Percentiles rank a stretch among this genome's conserved stretches.
Evolutionary conservation across 345 rosid species (phyloP).

Genomic region (Leavenworthia alabamica): DNA sequence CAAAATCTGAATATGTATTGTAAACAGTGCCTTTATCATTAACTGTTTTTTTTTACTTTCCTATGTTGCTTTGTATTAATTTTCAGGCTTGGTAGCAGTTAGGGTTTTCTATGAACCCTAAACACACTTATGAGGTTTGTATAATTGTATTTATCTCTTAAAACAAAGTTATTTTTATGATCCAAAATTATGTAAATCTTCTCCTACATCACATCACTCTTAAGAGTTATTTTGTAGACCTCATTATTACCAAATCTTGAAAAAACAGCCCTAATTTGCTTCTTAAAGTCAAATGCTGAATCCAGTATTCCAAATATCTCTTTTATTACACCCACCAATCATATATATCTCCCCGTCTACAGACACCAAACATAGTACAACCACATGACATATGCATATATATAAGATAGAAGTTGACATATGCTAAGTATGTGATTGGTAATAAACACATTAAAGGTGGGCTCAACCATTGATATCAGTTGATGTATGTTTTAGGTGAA

Average conservation of each 20-base stretch:
- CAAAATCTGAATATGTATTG: background rate
- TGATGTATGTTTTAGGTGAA: no score
- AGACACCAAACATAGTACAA: conserved; percentile 30
- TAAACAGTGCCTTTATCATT: background rate
- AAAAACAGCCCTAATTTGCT: conserved; percentile 32
- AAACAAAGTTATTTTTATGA: background rate
- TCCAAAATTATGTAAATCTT: background rate
- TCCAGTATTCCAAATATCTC: conserved; percentile 16
- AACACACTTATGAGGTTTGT: conserved; percentile 49
- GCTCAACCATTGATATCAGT: background rate
- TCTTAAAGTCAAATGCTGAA: conserved; percentile 43
- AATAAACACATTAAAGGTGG: background rate
- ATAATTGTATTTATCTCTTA: no score
- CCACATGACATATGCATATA: conserved; percentile 1
- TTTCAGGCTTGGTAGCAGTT: conserved; percentile 53
- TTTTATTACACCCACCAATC: conserved; percentile 66
- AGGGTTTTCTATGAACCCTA: conserved; percentile 78
- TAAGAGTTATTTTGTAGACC: background rate
- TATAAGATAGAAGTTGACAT: background rate
- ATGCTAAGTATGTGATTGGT: background rate
- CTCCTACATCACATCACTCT: background rate
- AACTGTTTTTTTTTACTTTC: background rate
- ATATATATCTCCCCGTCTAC: conserved; percentile 48
- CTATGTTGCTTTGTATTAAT: background rate
- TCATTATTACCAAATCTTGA: background rate